Percentiles rank a stretch among this genome's conserved stretches.
Conservation (phyloP, 2,329 filamentous ascomycete species). For the Emergomyces orientalis region DNA sequence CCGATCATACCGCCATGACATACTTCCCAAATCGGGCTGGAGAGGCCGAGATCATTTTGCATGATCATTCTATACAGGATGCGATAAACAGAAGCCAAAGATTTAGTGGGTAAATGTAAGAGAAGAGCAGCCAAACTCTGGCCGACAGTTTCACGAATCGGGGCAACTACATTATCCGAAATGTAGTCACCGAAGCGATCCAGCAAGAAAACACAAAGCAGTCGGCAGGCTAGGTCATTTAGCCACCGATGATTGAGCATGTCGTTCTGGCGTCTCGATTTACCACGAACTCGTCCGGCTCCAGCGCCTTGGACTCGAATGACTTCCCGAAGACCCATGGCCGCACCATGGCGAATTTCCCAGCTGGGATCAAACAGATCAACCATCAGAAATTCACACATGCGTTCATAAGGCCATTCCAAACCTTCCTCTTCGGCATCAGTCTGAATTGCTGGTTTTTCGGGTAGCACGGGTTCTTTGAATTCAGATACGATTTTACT, state of each 20-base stretch:
- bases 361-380: slow-evolving; percentile 89
- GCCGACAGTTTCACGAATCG: slow-evolving; percentile 88
- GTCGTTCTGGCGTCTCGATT: slow-evolving; percentile 65
- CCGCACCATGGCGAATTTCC: slow-evolving; percentile 93
- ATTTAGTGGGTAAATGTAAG: slow-evolving; percentile 67
- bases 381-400: slow-evolving; percentile 87
- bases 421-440: slow-evolving; percentile 67
- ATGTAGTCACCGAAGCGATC: slow-evolving; percentile 97
- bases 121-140: slow-evolving; percentile 86
- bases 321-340: slow-evolving; percentile 87
- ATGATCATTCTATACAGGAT: slow-evolving; percentile 85
- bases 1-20: slow-evolving; percentile 98
- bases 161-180: slow-evolving; percentile 91
- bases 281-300: slow-evolving; percentile 67
- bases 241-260: slow-evolving; percentile 74
- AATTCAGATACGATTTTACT: slow-evolving; percentile 90
- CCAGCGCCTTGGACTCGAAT: slow-evolving; percentile 83
- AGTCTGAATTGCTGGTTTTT: slow-evolving; percentile 76
- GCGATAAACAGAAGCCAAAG: slow-evolving; percentile 74
- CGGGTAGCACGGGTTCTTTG: slow-evolving; percentile 70
- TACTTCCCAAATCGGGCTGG: slow-evolving; percentile 77
- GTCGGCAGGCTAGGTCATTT: slow-evolving; percentile 85
- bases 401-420: slow-evolving; percentile 88
- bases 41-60: slow-evolving; percentile 69
- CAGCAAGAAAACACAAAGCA: slow-evolving; percentile 93